phyloP scores from a whole-genome alignment of 805 yeast species.

The Teunomyces cretensis region DNA sequence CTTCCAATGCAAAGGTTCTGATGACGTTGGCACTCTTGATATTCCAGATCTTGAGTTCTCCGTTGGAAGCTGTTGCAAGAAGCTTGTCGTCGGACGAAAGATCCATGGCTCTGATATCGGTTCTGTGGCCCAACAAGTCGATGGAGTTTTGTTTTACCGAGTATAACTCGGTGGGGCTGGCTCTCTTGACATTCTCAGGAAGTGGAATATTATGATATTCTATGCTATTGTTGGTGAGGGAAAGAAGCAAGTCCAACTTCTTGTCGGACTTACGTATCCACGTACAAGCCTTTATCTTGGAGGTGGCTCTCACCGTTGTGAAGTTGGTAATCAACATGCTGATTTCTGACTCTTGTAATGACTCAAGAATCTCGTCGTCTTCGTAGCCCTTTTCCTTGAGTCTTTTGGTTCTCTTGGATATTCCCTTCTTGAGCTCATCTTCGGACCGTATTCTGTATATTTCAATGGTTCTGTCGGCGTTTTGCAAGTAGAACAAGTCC shows the following conservation, averaged over 20 bases:
- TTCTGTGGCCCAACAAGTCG: conserved; percentile 83
- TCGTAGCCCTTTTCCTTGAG: conserved; percentile 66
- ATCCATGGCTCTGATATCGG: conserved; percentile 82
- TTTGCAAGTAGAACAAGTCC: conserved; percentile 66
- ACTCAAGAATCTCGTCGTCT: conserved; percentile 53
- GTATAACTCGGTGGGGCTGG: conserved; percentile 39
- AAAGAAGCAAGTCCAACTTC: conserved; percentile 56
- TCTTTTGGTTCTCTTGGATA: conserved; percentile 74
- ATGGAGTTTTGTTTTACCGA: conserved; percentile 54
- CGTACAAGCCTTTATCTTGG: conserved; percentile 63
- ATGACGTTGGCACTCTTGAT: conserved; percentile 68
- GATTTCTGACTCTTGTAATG: conserved; percentile 46
- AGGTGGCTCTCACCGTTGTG: conserved; percentile 60
- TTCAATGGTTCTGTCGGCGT: conserved; percentile 79
- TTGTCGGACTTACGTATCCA: conserved; percentile 57
- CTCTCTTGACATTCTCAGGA: conserved; percentile 58
- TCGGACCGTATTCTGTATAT: conserved; percentile 71
- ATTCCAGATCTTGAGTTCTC: conserved; percentile 88
- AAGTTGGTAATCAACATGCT: conserved; percentile 67
- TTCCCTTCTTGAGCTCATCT: conserved; percentile 77
- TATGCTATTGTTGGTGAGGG: conserved; percentile 71
- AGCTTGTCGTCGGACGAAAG: conserved; percentile 78
- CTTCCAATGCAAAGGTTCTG: conserved; percentile 67
- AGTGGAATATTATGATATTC: conserved; percentile 62
- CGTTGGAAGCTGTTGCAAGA: conserved; percentile 88